These are phyloP conservation scores for Nemania sp. DNA, from an alignment of 2,329 filamentous ascomycete genomes.

Conservation along the genomic window DNA sequence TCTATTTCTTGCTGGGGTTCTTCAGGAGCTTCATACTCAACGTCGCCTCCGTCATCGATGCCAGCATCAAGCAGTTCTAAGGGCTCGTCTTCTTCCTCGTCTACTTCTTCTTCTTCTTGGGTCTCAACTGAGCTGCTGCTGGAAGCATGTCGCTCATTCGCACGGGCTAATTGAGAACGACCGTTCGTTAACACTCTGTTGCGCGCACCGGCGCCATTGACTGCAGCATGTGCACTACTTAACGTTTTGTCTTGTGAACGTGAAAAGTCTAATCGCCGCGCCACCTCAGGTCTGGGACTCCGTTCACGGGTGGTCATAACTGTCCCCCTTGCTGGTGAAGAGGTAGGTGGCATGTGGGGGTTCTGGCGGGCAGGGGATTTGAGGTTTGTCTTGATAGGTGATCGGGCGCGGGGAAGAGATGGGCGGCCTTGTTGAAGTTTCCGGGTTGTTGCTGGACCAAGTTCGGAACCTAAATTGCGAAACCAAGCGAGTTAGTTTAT, in stretches of 20 bases:
- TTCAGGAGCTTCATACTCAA: conserved; percentile 29
- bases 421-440: conserved; percentile 62
- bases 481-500: conserved; percentile 22
- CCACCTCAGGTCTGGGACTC: conserved; percentile 58
- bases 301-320: conserved; percentile 48
- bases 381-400: conserved; percentile 73
- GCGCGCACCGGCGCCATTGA: conserved; percentile 44
- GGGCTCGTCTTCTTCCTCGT: conserved; percentile 42
- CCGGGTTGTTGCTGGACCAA: conserved; percentile 66
- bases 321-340: conserved; percentile 61
- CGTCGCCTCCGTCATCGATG: conserved; percentile 39
- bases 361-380: conserved; percentile 72
- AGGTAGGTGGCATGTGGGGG: conserved; percentile 66
- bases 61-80: conserved; percentile 45
- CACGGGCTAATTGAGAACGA: conserved; percentile 24
- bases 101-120: conserved; percentile 44
- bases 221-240: conserved; percentile 43
- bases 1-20: conserved; percentile 43
- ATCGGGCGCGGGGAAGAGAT: conserved; percentile 63
- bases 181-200: conserved; percentile 43
- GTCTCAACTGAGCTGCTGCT: conserved; percentile 30
- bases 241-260: conserved; percentile 41
- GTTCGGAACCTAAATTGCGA: conserved; percentile 59
- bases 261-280: conserved; percentile 67
- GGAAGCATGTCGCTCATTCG: conserved; percentile 46